Percentiles rank a stretch among this genome's conserved stretches.
Conservation (phyloP, 305 asterid genomes). For the Petunia hybrid region DNA sequence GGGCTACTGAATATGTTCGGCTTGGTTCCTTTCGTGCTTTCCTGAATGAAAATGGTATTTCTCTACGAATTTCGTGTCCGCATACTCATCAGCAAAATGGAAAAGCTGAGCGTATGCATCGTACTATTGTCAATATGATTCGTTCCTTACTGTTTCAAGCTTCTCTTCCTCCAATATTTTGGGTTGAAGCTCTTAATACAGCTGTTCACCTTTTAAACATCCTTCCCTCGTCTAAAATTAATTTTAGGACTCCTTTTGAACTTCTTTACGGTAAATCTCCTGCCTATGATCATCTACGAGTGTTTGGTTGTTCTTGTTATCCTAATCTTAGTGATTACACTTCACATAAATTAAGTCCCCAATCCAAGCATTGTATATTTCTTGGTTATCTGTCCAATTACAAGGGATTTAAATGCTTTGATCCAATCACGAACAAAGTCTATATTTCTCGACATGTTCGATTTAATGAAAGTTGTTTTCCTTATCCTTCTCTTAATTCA, state of each 20-base stretch:
- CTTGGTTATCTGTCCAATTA: not conserved
- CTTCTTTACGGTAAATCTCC: not conserved
- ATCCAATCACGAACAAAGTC: not conserved
- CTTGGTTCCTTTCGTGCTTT: not conserved
- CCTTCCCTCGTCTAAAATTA: not conserved
- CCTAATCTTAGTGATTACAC: not conserved
- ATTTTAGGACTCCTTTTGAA: not conserved
- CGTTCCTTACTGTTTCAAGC: not conserved
- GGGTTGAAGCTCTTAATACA: not conserved
- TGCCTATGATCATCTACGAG: not conserved
- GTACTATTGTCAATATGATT: too few relatives aligned
- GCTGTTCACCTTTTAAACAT: not conserved
- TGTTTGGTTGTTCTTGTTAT: not conserved
- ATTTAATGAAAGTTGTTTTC: not conserved
- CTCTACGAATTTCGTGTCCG: not conserved
- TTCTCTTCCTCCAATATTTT: not conserved
- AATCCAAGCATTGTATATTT: not conserved
- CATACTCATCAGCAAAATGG: constrained; percentile 4
- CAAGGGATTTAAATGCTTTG: not conserved
- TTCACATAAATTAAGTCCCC: not conserved
- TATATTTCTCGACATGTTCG: not conserved
- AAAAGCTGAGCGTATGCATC: not conserved
- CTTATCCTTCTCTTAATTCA: not conserved
- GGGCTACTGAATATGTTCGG: not conserved
- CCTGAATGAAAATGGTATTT: not conserved